Evolutionary conservation across 2,329 filamentous ascomycete genomes (phyloP).

Genomic region (Botryotinia globosa): DNA sequence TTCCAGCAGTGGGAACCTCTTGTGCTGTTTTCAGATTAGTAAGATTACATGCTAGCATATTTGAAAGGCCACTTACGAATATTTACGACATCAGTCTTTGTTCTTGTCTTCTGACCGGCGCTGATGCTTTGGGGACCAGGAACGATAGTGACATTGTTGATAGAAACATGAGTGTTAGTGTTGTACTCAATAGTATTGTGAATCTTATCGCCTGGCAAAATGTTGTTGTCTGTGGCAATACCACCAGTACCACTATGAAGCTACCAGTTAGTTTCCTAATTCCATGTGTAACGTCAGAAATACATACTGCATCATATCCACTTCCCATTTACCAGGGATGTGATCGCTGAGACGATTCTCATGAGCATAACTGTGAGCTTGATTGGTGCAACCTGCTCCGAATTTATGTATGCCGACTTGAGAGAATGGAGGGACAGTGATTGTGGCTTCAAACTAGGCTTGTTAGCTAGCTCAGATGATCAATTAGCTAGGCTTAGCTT

Average conservation of each 20-base stretch:
- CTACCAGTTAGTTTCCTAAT: not conserved
- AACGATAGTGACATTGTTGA: not conserved
- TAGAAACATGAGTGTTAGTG: not conserved
- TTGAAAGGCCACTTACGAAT: not conserved
- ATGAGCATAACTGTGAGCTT: conserved; percentile 23
- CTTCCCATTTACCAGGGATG: conserved; percentile 25
- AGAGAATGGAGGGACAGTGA: conserved; percentile 28
- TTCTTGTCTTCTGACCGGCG: not conserved
- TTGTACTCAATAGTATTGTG: not conserved
- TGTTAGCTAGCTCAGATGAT: not conserved
- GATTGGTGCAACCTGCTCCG: conserved; percentile 28
- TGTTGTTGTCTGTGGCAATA: not conserved
- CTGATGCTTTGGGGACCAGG: not conserved
- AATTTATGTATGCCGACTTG: conserved; percentile 23
- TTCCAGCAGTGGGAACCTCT: not conserved
- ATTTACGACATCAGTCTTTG: not conserved
- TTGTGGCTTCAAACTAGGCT: conserved; percentile 26
- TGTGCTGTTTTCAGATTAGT: not conserved
- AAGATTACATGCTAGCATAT: not conserved
- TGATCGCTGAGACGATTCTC: conserved; percentile 29
- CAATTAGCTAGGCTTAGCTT: not conserved
- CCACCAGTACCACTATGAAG: not conserved
- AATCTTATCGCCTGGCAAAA: conserved; percentile 9
- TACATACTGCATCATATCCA: not conserved
- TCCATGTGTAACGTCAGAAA: too few species aligned